Evolutionary conservation across 257 asterid genomes (phyloP).

Genomic region (Nemophila menziesii): DNA sequence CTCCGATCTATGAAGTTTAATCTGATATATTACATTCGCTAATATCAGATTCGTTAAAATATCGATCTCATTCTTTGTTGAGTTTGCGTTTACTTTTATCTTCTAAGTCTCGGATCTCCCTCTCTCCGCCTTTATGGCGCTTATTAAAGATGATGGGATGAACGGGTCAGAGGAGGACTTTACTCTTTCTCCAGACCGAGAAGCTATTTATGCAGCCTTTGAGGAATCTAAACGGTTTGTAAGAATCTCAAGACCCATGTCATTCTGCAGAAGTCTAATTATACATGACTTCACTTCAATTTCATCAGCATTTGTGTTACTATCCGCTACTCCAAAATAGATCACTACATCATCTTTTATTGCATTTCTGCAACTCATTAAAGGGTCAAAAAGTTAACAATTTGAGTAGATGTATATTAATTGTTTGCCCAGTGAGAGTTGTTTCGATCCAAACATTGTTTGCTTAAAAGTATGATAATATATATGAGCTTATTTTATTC

Average conservation of each 20-base stretch:
- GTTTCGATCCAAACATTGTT: background rate
- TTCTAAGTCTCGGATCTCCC: too few species aligned
- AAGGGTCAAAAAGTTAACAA: background rate
- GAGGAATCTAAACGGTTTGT: too few species aligned
- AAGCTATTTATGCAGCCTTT: too few species aligned
- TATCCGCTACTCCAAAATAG: conserved; percentile 42
- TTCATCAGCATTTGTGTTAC: conserved; percentile 16
- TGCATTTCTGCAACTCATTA: conserved; percentile 36
- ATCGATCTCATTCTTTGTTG: too few species aligned
- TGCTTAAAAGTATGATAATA: background rate
- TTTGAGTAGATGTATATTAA: background rate
- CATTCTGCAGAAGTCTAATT: conserved; percentile 46
- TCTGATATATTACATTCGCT: too few species aligned
- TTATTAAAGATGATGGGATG: too few species aligned
- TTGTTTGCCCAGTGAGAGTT: background rate
- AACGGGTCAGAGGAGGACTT: too few species aligned
- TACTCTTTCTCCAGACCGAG: too few species aligned
- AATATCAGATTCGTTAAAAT: too few species aligned
- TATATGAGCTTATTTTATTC: background rate
- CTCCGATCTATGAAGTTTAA: too few species aligned
- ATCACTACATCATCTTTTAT: conserved; percentile 58
- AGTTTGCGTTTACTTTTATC: too few species aligned
- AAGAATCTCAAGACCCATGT: conserved; percentile 64
- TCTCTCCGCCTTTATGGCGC: too few species aligned
- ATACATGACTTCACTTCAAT: conserved; percentile 43